Base-by-base conservation (phyloP, 2,329 filamentous ascomycete species). In the Fusarium solani-melongenae region DNA sequence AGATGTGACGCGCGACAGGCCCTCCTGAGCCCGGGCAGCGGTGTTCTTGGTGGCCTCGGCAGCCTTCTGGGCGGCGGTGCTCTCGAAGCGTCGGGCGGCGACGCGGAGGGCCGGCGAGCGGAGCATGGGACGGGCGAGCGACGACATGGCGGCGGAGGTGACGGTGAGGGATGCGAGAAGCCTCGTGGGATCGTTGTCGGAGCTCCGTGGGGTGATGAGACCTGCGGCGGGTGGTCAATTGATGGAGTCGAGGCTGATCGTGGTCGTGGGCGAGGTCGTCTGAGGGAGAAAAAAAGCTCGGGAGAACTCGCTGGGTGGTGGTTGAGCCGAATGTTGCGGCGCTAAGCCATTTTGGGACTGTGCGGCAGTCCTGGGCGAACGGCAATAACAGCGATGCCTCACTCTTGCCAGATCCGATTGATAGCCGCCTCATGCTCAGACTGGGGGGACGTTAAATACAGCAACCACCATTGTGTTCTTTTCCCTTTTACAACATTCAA, bases 1-100 rank as follows among this genome's bases (percentile, higher is more conserved):
- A 78, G 93, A 92, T 74, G 92, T 88, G 79, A 96, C 95, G 81
- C 92, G 91, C 78, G 93, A 94, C 64, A 98, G 90, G 74, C 95
- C 94, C 85, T 97, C 89, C 75, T 92, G 89, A 67, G 94, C 95
- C 88, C 94, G 94, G 79, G 87, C 73, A 7, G 83, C 80, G 49
- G 83, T 77, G 31, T 83, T 79, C 81, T 81, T 81, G 62, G 83
- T 83, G 57, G 84, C 81, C 71, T 86, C 83, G 70, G 83, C 78
- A 73, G 86, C 85, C 81, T 87, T 86, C 69, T 83, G 70, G 72
- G 87, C 78, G 70, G 87, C 82, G 73, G 88, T 89, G 76, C 89
- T 91, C 84, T 92, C 88, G 86, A 90, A 89, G 80, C 90, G 89
- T 79, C 87, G 87, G 81, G 85, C 83, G 80, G 84, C 83, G 73